Evolutionary conservation across 768 basidiomycete species (phyloP).

Genomic region (Lactarius pseudohatsudake): DNA sequence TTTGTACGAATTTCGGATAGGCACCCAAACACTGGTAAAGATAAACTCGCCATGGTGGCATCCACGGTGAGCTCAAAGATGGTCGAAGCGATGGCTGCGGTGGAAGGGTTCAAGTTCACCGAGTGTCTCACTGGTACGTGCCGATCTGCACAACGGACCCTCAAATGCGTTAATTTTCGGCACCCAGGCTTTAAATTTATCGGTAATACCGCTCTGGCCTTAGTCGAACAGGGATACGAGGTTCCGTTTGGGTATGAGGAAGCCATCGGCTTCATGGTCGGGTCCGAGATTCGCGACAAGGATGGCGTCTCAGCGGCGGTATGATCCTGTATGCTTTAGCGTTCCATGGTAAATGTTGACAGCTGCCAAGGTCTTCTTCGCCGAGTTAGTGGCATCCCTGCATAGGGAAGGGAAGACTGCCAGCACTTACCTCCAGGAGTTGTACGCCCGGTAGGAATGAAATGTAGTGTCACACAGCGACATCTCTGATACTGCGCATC

Average conservation of each 20-base stretch:
- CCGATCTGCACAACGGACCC: background rate
- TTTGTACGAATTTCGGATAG: background rate
- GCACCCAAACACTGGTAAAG: conserved; percentile 42
- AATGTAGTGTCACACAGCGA: background rate
- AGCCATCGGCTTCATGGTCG: conserved; percentile 91
- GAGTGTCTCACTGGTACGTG: conserved; percentile 81
- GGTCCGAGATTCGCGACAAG: conserved; percentile 76
- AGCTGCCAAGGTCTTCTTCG: conserved; percentile 58
- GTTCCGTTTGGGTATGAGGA: conserved; percentile 84
- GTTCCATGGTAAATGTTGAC: background rate
- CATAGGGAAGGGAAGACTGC: conserved; percentile 53
- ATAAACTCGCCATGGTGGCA: conserved; percentile 79
- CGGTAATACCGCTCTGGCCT: conserved; percentile 73
- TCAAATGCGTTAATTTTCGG: conserved; percentile 15
- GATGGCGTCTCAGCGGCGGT: conserved; percentile 86
- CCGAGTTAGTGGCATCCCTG: conserved; percentile 59
- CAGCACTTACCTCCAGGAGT: conserved; percentile 54
- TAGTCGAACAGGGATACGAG: conserved; percentile 64
- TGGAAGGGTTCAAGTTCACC: conserved; percentile 79
- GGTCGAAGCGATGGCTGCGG: conserved; percentile 71
- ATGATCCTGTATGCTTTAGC: conserved; percentile 16
- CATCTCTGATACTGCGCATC: conserved; percentile 12
- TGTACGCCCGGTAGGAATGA: conserved; percentile 54
- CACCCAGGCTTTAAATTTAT: conserved; percentile 82
- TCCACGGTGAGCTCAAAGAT: conserved; percentile 92